Conservation (phyloP, 495 filamentous ascomycete species). For the Podospora didyma region DNA sequence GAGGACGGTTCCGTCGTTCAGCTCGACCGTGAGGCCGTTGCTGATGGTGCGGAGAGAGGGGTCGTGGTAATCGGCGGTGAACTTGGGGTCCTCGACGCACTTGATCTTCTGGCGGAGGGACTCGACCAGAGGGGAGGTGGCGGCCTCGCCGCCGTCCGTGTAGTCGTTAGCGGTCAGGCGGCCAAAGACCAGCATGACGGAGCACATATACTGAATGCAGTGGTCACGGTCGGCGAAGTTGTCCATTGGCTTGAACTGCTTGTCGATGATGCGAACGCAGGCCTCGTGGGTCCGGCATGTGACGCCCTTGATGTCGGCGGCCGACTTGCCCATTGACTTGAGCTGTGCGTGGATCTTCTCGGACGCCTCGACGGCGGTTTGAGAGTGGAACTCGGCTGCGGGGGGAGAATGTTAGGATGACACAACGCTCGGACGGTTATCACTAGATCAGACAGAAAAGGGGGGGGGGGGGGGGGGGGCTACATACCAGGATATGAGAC, state of each 20-base stretch:
- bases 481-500: constrained; percentile 87
- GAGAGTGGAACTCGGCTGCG: constrained; percentile 94
- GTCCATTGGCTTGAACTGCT: constrained; percentile 99
- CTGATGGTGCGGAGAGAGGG: constrained; percentile 88
- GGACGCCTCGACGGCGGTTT: constrained; percentile 94
- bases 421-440: not conserved
- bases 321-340: constrained; percentile 79
- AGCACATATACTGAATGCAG: constrained; percentile 99
- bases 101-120: constrained; percentile 84
- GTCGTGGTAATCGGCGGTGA: constrained; percentile 92
- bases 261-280: constrained; percentile 98
- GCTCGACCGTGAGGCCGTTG: constrained; percentile 87
- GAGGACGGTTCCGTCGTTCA: constrained; percentile 92
- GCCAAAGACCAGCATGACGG: constrained; percentile 90
- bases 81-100: constrained; percentile 93
- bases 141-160: constrained; percentile 84
- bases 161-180: constrained; percentile 91
- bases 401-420: not conserved
- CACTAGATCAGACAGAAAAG: not conserved
- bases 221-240: constrained; percentile 99
- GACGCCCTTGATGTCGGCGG: constrained; percentile 88
- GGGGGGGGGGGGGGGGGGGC: no score
- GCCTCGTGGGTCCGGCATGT: constrained; percentile 97
- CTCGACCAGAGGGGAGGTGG: constrained; percentile 84
- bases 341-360: constrained; percentile 81